Evolutionary conservation across 768 basidiomycete species (phyloP).

Genomic region (Boletus edulis): DNA sequence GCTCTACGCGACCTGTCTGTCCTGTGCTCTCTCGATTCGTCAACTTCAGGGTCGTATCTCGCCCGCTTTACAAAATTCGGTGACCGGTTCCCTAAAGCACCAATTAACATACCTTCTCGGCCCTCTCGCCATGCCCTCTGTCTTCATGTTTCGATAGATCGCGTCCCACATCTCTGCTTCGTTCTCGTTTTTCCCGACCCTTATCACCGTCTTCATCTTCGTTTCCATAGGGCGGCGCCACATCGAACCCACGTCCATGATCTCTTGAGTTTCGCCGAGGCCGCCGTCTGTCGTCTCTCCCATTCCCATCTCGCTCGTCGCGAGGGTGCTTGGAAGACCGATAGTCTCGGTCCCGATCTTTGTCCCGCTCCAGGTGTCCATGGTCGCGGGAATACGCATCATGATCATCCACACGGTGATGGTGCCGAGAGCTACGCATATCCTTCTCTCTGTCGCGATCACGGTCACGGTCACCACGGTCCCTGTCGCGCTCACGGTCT

Average conservation of each 20-base stretch:
- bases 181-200: slow-evolving; percentile 43
- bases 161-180: slow-evolving; percentile 40
- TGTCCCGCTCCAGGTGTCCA: slow-evolving; percentile 33
- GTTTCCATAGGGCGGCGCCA: slow-evolving; percentile 36
- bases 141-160: slow-evolving; percentile 42
- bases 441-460: slow-evolving; percentile 45
- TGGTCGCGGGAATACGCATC: slow-evolving; percentile 34
- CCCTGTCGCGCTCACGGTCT: slow-evolving; percentile 42
- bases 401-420: slow-evolving; percentile 36
- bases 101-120: slow-evolving; percentile 55
- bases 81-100: neutral
- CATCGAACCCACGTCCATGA: slow-evolving; percentile 48
- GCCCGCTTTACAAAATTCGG: slow-evolving; percentile 42
- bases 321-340: slow-evolving; percentile 47
- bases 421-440: slow-evolving; percentile 31
- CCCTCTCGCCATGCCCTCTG: slow-evolving; percentile 49
- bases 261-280: slow-evolving; percentile 42
- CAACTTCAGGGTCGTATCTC: slow-evolving; percentile 49
- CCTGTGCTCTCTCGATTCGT: slow-evolving; percentile 42
- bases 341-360: slow-evolving; percentile 40
- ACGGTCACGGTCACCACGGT: slow-evolving; percentile 40
- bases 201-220: slow-evolving; percentile 39
- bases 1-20: slow-evolving; percentile 44
- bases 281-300: slow-evolving; percentile 47
- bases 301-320: slow-evolving; percentile 56